Evolutionary conservation across 163 green algal species (phyloP).

Genomic region (Chlamydomonas reinhardtii): DNA sequence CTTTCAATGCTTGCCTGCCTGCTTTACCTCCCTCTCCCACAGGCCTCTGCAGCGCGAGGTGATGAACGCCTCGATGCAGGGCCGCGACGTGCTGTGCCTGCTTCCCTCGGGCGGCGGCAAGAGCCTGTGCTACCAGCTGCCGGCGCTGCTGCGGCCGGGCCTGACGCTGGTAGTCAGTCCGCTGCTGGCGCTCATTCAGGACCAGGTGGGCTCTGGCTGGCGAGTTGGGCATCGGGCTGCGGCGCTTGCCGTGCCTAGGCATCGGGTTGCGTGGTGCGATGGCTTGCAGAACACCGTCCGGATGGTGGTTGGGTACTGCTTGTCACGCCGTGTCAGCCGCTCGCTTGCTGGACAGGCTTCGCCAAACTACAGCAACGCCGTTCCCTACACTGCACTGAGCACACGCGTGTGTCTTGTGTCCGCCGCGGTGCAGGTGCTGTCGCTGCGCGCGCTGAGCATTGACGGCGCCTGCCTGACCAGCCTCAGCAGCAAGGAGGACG

Average conservation of each 20-base stretch:
- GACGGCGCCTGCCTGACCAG: constrained; percentile 68
- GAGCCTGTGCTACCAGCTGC: constrained; percentile 86
- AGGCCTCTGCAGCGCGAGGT: constrained; percentile 82
- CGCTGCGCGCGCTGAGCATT: constrained; percentile 60
- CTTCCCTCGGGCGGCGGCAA: constrained; percentile 87
- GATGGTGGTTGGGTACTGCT: too few relatives aligned
- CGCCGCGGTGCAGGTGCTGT: constrained; percentile 59
- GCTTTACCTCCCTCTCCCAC: not conserved
- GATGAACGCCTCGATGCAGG: constrained; percentile 76
- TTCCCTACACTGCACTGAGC: not conserved
- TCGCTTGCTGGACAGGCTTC: too few relatives aligned
- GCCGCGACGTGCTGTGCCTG: constrained; percentile 76
- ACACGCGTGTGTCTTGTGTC: not conserved
- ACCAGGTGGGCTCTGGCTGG: constrained; percentile 69
- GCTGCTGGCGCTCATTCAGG: constrained; percentile 95
- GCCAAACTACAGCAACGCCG: too few relatives aligned
- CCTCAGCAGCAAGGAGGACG: constrained; percentile 76
- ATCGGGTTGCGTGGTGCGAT: too few relatives aligned
- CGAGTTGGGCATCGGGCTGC: not conserved
- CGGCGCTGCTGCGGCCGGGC: constrained; percentile 73
- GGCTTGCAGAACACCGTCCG: too few relatives aligned
- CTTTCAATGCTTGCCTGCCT: too few relatives aligned
- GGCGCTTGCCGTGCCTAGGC: too few relatives aligned
- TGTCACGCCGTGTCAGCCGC: too few relatives aligned
- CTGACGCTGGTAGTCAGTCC: constrained; percentile 93